Evolutionary conservation across 2,329 filamentous ascomycete genomes (phyloP).

Genomic region (Pyrenophora teres): DNA sequence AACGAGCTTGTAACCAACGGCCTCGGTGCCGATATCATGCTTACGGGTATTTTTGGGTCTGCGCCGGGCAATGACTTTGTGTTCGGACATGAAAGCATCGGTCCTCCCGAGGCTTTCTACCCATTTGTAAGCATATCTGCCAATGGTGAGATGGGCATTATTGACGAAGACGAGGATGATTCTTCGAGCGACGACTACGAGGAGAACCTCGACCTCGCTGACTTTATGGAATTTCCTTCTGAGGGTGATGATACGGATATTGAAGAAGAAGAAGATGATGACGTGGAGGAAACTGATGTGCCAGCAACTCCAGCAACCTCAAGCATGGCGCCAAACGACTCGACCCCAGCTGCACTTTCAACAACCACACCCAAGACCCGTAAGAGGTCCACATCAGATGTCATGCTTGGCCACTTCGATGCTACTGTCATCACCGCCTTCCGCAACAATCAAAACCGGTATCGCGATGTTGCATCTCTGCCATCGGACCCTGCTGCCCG

Average conservation of each 20-base stretch:
- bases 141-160: constrained; percentile 61
- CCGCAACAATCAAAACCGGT: constrained; percentile 47
- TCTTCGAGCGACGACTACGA: constrained; percentile 62
- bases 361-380: constrained; percentile 31
- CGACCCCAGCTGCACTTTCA: constrained; percentile 37
- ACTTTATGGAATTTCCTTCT: constrained; percentile 47
- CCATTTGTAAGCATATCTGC: constrained; percentile 63
- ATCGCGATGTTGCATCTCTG: constrained; percentile 45
- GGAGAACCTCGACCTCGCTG: constrained; percentile 53
- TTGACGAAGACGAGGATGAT: constrained; percentile 61
- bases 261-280: constrained; percentile 45
- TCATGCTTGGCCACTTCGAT: constrained; percentile 49
- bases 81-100: constrained; percentile 66
- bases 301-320: constrained; percentile 45
- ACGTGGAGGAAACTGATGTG: constrained; percentile 40
- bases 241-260: constrained; percentile 43
- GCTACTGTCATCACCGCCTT: constrained; percentile 57
- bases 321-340: constrained; percentile 32
- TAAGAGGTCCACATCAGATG: constrained; percentile 40
- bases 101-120: constrained; percentile 77
- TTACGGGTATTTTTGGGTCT: constrained; percentile 67
- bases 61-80: constrained; percentile 51
- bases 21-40: constrained; percentile 70
- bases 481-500: constrained; percentile 45
- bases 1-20: constrained; percentile 42